A percentile compares a stretch with the other conserved stretches of the same genome.
These are phyloP conservation scores for Gentiana macrophylla DNA, from an alignment of 257 asterid species.

Conservation along the genomic window DNA sequence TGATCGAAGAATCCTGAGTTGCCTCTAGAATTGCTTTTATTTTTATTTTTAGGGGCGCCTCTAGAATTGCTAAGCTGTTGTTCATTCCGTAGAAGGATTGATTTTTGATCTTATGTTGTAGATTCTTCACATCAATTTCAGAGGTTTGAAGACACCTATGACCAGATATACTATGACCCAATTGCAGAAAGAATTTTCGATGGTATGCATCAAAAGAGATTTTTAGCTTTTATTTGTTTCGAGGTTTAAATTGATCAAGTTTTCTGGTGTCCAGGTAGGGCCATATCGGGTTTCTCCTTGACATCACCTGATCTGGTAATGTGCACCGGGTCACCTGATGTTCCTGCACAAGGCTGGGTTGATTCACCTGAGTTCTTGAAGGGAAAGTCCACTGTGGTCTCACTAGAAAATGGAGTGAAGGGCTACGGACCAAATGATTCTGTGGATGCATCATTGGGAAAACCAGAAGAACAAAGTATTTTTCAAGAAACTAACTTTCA, in stretches of 20 bases:
- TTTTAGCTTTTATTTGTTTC: not conserved
- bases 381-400: slow-evolving; percentile 45
- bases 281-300: slow-evolving; percentile 55
- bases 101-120: slow-evolving; percentile 2
- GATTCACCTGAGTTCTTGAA: slow-evolving; percentile 45
- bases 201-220: slow-evolving; percentile 17
- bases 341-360: slow-evolving; percentile 36
- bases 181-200: slow-evolving; percentile 12
- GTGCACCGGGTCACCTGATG: slow-evolving; percentile 68
- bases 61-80: no score
- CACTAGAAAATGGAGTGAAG: slow-evolving; percentile 74
- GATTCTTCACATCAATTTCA: slow-evolving; percentile 9
- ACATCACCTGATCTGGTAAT: slow-evolving; percentile 71
- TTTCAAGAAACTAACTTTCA: slow-evolving; percentile 54
- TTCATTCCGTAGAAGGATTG: not conserved
- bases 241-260: slow-evolving; percentile 5
- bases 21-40: no score
- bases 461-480: slow-evolving; percentile 24
- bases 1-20: no score
- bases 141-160: slow-evolving; percentile 2
- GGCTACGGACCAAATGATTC: slow-evolving; percentile 43
- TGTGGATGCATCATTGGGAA: slow-evolving; percentile 16
- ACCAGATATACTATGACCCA: slow-evolving; percentile 7
- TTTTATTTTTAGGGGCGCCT: no score
- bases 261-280: slow-evolving; percentile 32